Evolutionary conservation across 257 asterid species (phyloP), one percentile per base, ranked within the genome.

Genomic region (Solanum commersonii): DNA sequence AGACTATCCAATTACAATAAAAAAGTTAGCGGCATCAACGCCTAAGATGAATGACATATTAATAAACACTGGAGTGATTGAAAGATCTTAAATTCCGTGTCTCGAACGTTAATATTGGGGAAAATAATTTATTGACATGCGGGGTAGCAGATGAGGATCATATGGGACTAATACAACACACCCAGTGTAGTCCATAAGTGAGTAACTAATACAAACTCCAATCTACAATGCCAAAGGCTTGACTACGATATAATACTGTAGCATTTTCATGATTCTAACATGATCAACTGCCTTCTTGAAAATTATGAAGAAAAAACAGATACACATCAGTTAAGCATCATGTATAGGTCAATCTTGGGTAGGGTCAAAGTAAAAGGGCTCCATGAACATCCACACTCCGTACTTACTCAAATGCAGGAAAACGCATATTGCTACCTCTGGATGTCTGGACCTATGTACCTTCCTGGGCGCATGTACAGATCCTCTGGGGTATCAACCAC

Each of bases 401-500:
- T 29, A 27, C 25, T 3, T 6, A 10, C 33, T 49, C 44, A 31
- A 81, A 16, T 82, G 85, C 44, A 49, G 70, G 68, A 49, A 49
- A 11, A 46, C 7, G 56, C 5, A 33, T 86, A 86, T n/a, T 49
- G 88, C 90, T 88, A 91, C 6, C 90, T 91, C 72, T 88, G 90
- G 89, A 96, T 87, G 83, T 88, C 25, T 46, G 98, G 98, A 74
- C 99, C 99, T 0, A 70, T 42, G 87, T 96, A 97, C 23, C 52
- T 89, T 84, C 94, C 98, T 0, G 92, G 31, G 27, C 94, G 94
- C 98, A 97, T 97, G 87, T 91, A 89, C 67, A 97, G 92, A 86
- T 95, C 94, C 74, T 95, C 98, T 3, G 99, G 98, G 33, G 98
- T 93, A 83, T 89, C 93, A 12, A 93, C 85, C 89, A 92, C 95